Base-by-base conservation (phyloP, 352 stramenopile genomes). In the Aphanomyces astaci region DNA sequence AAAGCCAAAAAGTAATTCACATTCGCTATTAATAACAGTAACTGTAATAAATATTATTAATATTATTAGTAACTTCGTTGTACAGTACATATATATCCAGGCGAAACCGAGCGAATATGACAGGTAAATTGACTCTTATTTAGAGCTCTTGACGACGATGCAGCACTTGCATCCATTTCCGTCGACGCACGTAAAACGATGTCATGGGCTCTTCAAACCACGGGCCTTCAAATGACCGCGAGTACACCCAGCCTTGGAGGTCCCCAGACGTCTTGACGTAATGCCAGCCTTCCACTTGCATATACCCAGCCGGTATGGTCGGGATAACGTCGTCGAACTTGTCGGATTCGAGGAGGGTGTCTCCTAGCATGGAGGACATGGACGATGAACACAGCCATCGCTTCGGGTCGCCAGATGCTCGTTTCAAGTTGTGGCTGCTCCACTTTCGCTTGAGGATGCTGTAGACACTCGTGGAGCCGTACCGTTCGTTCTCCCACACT, bases 401-500 rank as follows among this genome's bases (percentile, higher is more conserved):
- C 70, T 86, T 87, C 62, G 83, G 85, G 52, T 93, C 82, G 36
- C 77, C 75, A 3, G 71, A n/a, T n/a, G n/a, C n/a, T n/a, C n/a
- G 39, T 28, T 87, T 75, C 32, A 86, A 56, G 39, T 75, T 79
- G 31, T 93, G 81, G 22, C 72, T 81, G 13, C 76, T 89, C 85
- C 85, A 93, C 48, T 90, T 90, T 70, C 87, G 84, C 17, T 55
- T 55, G 71, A 92, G 73, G 54, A 93, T 76, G 64, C 89, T 79
- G 73, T 82, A 92, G n/a, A n/a, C n/a, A n/a, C n/a, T n/a, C n/a
- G n/a, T n/a, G n/a, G n/a, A n/a, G n/a, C n/a, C n/a, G n/a, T n/a
- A n/a, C n/a, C 81, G 79, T 70, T 93, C 81, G 74, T 93, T 92
- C 75, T 93, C 85, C 83, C 83, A 93, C 25, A 93, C 78, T 74